phyloP scores from a whole-genome alignment of 257 asterid species.

The Anisodus acutangulus region DNA sequence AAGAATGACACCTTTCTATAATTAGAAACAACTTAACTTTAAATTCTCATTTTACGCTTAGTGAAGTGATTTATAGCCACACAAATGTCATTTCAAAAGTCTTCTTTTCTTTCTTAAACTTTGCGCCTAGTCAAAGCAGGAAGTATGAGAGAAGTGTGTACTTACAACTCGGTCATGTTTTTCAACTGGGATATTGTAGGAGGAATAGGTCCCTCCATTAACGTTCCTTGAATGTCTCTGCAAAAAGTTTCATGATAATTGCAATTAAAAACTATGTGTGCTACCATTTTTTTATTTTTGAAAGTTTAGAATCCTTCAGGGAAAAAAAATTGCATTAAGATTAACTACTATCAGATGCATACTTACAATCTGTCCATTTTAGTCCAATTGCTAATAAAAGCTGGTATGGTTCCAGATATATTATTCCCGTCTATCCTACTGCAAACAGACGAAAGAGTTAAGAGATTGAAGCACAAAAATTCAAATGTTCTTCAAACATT shows the following conservation, averaged over 20 bases:
- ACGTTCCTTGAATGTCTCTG: constrained; percentile 85
- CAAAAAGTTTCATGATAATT: constrained; percentile 34
- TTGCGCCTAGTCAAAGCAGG: not conserved
- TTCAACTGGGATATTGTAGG: constrained; percentile 50
- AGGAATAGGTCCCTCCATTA: constrained; percentile 81
- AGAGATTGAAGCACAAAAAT: not conserved
- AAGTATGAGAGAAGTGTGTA: constrained; percentile 4
- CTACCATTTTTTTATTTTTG: not conserved
- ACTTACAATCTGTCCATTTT: constrained; percentile 62
- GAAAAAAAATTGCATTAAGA: not conserved
- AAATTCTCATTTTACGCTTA: too few relatives aligned
- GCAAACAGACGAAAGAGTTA: constrained; percentile 46
- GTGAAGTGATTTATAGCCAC: too few relatives aligned
- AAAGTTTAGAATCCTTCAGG: not conserved
- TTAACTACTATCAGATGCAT: not conserved
- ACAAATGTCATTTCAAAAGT: too few relatives aligned
- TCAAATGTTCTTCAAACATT: not conserved
- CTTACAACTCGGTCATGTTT: constrained; percentile 64
- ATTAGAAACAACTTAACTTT: too few relatives aligned
- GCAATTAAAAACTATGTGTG: not conserved
- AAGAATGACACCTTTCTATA: too few relatives aligned
- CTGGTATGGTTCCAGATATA: constrained; percentile 75
- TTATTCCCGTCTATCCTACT: constrained; percentile 83
- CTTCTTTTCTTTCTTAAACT: too few relatives aligned
- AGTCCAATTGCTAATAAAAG: constrained; percentile 79